A percentile compares a stretch with the other conserved stretches of the same genome.
Evolutionary conservation across 805 yeast species (phyloP).

Genomic region (Schwanniomyces sp.): DNA sequence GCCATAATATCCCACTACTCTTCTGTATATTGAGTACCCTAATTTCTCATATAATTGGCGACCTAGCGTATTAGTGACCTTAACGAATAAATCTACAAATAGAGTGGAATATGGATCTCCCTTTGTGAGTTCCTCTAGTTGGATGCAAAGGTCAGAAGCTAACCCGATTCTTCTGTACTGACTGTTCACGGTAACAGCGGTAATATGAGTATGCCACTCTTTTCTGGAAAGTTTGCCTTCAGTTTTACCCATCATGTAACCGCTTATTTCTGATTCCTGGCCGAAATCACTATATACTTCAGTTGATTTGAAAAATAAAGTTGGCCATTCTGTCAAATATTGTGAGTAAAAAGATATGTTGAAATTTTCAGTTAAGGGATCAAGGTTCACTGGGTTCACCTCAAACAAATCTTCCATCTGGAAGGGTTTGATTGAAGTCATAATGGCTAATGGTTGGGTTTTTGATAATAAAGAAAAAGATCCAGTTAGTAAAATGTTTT

Average conservation of each 20-base stretch:
- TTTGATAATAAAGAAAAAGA: too few species aligned
- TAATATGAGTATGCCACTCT: slow-evolving; percentile 96
- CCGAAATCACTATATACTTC: slow-evolving; percentile 28
- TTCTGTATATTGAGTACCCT: slow-evolving; percentile 80
- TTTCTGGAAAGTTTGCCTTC: slow-evolving; percentile 68
- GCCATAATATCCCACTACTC: slow-evolving; percentile 90
- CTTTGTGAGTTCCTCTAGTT: slow-evolving; percentile 70
- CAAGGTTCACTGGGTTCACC: slow-evolving; percentile 76
- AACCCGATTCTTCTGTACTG: slow-evolving; percentile 82
- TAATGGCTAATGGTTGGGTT: slow-evolving; percentile 19
- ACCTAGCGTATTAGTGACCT: slow-evolving; percentile 80
- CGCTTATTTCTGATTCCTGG: slow-evolving; percentile 41
- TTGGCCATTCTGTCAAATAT: slow-evolving; percentile 85
- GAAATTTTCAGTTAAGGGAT: slow-evolving; percentile 89
- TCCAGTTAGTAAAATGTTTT: too few species aligned
- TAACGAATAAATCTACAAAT: slow-evolving; percentile 89
- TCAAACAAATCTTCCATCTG: slow-evolving; percentile 80
- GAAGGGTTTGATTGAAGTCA: slow-evolving; percentile 90
- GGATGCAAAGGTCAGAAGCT: slow-evolving; percentile 75
- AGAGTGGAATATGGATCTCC: slow-evolving; percentile 73
- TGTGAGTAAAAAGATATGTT: slow-evolving; percentile 80
- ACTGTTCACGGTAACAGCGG: slow-evolving; percentile 89
- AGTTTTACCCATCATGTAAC: slow-evolving; percentile 94
- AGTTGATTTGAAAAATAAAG: slow-evolving; percentile 75
- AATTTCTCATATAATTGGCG: slow-evolving; percentile 79